These are phyloP conservation scores for Trypanosoma boissoni DNA, from an alignment of 208 protist genomes.

Conservation along the genomic window DNA sequence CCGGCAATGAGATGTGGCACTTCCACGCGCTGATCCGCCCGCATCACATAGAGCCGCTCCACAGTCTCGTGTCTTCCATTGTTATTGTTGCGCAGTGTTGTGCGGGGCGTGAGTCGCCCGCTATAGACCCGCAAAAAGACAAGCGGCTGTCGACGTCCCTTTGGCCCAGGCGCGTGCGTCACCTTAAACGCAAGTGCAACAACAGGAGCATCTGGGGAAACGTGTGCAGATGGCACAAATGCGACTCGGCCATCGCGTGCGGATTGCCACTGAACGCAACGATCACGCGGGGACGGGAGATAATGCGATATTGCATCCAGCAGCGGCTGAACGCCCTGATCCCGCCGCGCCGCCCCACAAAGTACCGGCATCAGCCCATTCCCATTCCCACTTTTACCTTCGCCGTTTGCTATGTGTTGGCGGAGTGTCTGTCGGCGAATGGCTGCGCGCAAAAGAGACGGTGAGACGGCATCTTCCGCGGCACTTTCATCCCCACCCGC, in stretches of 20 bases:
- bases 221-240: slow-evolving; percentile 37
- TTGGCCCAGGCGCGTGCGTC: slow-evolving; percentile 57
- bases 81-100: slow-evolving; percentile 67
- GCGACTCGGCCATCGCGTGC: slow-evolving; percentile 38
- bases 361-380: slow-evolving; percentile 75
- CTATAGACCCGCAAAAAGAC: slow-evolving; percentile 93
- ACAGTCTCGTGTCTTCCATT: slow-evolving; percentile 46
- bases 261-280: slow-evolving; percentile 47
- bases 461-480: slow-evolving; percentile 57
- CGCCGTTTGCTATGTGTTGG: neutral
- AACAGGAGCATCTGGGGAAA: slow-evolving; percentile 39
- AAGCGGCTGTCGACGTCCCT: slow-evolving; percentile 69
- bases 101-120: slow-evolving; percentile 64
- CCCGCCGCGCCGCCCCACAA: slow-evolving; percentile 88
- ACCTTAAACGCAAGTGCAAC: slow-evolving; percentile 94
- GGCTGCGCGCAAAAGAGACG: slow-evolving; percentile 43
- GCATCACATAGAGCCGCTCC: slow-evolving; percentile 90
- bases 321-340: slow-evolving; percentile 91
- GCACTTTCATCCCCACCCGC: slow-evolving; percentile 69
- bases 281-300: slow-evolving; percentile 91
- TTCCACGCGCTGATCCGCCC: slow-evolving; percentile 75
- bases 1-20: slow-evolving; percentile 69
- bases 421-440: slow-evolving; percentile 59
- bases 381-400: neutral
- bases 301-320: slow-evolving; percentile 89